Percentiles rank a stretch among this genome's conserved stretches.
Evolutionary conservation across 495 filamentous ascomycete genomes (phyloP).

Genomic region (Neurospora tetrasperma): DNA sequence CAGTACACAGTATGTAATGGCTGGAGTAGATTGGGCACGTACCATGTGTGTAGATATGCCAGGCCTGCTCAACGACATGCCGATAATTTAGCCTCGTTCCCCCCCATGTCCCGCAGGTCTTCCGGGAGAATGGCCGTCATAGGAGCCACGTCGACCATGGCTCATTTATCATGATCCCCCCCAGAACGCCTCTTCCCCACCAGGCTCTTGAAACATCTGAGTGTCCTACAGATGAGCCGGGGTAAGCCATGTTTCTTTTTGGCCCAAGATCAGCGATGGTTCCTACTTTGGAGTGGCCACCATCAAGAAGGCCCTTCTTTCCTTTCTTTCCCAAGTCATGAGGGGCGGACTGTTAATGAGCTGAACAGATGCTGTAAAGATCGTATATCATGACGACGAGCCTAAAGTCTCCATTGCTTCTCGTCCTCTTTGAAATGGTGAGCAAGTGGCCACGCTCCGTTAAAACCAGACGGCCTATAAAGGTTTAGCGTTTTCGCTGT

Average conservation of each 20-base stretch:
- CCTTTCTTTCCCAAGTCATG: neutral
- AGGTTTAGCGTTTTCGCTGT: neutral
- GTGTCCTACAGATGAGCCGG: neutral
- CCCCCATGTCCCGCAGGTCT: constrained; percentile 18
- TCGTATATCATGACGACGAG: neutral
- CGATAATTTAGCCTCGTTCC: constrained; percentile 24
- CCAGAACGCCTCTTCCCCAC: constrained; percentile 18
- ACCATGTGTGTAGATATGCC: neutral
- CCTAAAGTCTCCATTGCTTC: neutral
- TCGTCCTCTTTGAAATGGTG: neutral
- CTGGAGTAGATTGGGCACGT: neutral
- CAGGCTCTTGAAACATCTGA: constrained; percentile 5
- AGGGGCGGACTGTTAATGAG: neutral
- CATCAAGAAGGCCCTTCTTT: neutral
- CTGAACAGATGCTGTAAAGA: neutral
- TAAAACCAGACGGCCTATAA: neutral
- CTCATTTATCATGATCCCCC: constrained; percentile 21
- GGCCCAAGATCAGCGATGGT: neutral
- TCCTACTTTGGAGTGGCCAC: neutral
- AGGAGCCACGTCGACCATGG: constrained; percentile 31
- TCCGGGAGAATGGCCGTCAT: constrained; percentile 19
- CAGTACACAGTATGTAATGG: neutral
- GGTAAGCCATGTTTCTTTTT: neutral
- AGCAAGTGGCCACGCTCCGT: neutral
- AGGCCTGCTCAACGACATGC: constrained; percentile 5